Conservation (phyloP, 1,284 basidiomycete species). For the Leccinum fallax region DNA sequence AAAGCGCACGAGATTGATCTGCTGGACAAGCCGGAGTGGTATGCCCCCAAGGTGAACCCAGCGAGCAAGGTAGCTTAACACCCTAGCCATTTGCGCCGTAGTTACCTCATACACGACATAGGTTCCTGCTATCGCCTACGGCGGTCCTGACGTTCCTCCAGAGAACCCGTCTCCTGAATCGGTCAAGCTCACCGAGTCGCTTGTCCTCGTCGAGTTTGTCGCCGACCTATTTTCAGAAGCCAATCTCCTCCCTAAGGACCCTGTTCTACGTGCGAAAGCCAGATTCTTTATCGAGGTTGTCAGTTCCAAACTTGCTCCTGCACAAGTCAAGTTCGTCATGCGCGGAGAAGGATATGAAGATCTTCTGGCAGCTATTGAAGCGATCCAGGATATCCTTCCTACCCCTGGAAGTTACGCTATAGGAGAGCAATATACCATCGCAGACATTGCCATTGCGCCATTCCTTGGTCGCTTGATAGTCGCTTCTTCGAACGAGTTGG, state of each 20-base stretch:
- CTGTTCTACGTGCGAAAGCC: constrained; percentile 43
- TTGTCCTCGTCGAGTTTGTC: constrained; percentile 49
- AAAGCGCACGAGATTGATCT: constrained; percentile 58
- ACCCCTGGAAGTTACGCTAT: constrained; percentile 42
- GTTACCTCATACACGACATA: constrained; percentile 9
- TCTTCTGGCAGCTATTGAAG: constrained; percentile 44
- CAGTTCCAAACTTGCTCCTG: constrained; percentile 44
- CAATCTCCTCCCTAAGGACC: constrained; percentile 44
- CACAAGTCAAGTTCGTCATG: constrained; percentile 38
- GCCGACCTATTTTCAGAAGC: constrained; percentile 46
- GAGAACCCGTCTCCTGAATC: constrained; percentile 47
- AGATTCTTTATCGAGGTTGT: constrained; percentile 47
- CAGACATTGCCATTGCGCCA: constrained; percentile 37
- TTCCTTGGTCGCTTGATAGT: constrained; percentile 37
- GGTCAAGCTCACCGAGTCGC: constrained; percentile 47
- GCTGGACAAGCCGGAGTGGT: constrained; percentile 66
- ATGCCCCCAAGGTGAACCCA: constrained; percentile 60
- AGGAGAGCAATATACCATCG: constrained; percentile 44
- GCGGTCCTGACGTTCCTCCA: constrained; percentile 42
- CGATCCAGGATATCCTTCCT: constrained; percentile 47
- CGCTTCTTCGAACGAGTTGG: constrained; percentile 34
- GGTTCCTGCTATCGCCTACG: constrained; percentile 51
- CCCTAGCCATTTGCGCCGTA: background rate
- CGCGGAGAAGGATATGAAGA: constrained; percentile 45
- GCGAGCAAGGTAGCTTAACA: constrained; percentile 52